A percentile compares a stretch with the other conserved stretches of the same genome.
These are phyloP conservation scores for Haplosporangium sp. DNA, from an alignment of 371 early-diverging fungal species.

Conservation along the genomic window DNA sequence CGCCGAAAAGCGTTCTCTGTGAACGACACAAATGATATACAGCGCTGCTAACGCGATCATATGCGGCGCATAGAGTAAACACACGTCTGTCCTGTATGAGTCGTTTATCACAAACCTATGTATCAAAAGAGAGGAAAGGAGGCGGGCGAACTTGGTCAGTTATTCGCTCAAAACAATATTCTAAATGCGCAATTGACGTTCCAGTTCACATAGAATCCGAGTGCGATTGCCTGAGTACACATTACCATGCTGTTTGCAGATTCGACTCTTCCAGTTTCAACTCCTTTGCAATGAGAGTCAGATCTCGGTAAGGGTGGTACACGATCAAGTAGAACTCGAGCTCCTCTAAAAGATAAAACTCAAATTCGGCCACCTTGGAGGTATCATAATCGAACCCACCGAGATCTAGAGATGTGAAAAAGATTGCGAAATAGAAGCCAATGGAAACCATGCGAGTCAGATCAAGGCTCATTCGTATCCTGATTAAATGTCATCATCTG, in stretches of 20 bases:
- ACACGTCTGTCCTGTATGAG: slow-evolving; percentile 80
- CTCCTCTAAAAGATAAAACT: slow-evolving; percentile 90
- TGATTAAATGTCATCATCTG: too few relatives aligned
- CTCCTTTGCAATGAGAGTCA: slow-evolving; percentile 70
- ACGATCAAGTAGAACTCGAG: slow-evolving; percentile 87
- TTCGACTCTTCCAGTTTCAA: slow-evolving; percentile 68
- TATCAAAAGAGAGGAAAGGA: neutral
- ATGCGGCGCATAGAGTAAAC: slow-evolving; percentile 88
- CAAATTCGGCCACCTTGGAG: slow-evolving; percentile 87
- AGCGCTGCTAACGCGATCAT: slow-evolving; percentile 87
- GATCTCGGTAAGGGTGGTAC: slow-evolving; percentile 88
- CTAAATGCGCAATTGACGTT: too few relatives aligned
- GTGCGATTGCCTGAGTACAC: too few relatives aligned
- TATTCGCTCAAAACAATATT: too few relatives aligned
- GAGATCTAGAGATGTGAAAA: slow-evolving; percentile 33
- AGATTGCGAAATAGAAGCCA: neutral
- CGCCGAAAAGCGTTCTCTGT: slow-evolving; percentile 51
- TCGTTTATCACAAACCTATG: slow-evolving; percentile 85
- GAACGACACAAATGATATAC: slow-evolving; percentile 76
- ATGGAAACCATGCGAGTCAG: too few relatives aligned
- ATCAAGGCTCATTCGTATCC: too few relatives aligned
- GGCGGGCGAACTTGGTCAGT: too few relatives aligned
- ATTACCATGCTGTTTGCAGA: slow-evolving; percentile 78
- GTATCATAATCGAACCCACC: slow-evolving; percentile 78
- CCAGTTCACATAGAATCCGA: too few relatives aligned